These are phyloP conservation scores for Arxiozyma bovina DNA, from an alignment of 1,139 yeast species.

Conservation along the genomic window DNA sequence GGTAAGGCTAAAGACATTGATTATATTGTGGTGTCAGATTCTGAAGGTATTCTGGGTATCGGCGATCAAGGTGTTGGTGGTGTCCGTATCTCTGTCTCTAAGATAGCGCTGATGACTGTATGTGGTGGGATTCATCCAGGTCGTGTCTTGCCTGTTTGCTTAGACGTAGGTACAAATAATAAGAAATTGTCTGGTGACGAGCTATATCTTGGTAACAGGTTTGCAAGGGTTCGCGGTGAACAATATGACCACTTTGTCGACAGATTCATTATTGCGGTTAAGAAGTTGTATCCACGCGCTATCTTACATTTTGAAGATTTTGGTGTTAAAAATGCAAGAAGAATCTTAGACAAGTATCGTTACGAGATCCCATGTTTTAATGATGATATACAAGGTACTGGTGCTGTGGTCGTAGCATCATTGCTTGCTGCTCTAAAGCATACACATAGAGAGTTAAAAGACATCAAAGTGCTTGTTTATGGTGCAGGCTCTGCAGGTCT, in stretches of 20 bases:
- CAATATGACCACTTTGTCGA: constrained; percentile 77
- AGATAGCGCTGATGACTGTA: constrained; percentile 85
- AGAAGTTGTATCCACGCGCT: constrained; percentile 76
- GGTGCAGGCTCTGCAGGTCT: constrained; percentile 98
- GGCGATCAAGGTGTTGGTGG: constrained; percentile 99
- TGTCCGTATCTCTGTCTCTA: constrained; percentile 82
- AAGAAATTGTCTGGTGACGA: constrained; percentile 68
- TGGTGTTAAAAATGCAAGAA: constrained; percentile 84
- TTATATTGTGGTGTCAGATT: constrained; percentile 88
- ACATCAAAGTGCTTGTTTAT: constrained; percentile 62
- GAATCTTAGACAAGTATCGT: constrained; percentile 68
- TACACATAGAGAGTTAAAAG: constrained; percentile 57
- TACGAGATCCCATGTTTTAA: constrained; percentile 75
- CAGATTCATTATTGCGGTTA: constrained; percentile 61
- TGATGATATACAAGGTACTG: constrained; percentile 97
- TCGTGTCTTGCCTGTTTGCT: constrained; percentile 77
- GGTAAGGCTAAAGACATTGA: constrained; percentile 78
- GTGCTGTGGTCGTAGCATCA: constrained; percentile 95
- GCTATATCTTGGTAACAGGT: constrained; percentile 82
- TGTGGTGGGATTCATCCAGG: constrained; percentile 97
- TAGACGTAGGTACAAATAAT: constrained; percentile 91
- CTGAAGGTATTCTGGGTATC: constrained; percentile 92
- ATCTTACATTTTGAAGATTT: constrained; percentile 95
- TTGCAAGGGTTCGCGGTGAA: constrained; percentile 78
- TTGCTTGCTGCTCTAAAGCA: constrained; percentile 79